Percentiles rank a stretch among this genome's conserved stretches.
phyloP scores from a whole-genome alignment of 371 early-diverging fungal genomes.

The Circinella umbellata region DNA sequence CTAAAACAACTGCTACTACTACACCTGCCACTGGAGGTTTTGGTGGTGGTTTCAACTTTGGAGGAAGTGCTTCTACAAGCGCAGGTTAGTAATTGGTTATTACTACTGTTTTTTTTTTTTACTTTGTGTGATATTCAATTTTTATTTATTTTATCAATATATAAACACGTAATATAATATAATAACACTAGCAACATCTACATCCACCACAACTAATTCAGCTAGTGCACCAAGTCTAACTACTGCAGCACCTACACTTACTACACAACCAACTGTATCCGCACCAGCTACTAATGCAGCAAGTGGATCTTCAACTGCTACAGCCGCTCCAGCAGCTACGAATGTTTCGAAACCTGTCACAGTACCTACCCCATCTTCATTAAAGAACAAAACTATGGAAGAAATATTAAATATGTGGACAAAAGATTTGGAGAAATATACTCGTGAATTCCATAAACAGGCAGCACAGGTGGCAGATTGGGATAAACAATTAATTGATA shows the following conservation, averaged over 20 bases:
- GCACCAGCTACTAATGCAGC: slow-evolving; percentile 24
- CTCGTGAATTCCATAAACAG: slow-evolving; percentile 85
- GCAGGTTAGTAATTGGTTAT: not conserved
- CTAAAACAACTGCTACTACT: not conserved
- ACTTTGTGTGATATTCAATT: too few species aligned
- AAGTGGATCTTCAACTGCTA: not conserved
- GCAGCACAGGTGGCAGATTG: slow-evolving; percentile 84
- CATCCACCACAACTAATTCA: slow-evolving; percentile 15
- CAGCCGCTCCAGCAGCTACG: slow-evolving; percentile 22
- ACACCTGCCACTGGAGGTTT: slow-evolving; percentile 15
- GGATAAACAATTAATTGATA: slow-evolving; percentile 87
- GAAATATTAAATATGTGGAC: slow-evolving; percentile 90
- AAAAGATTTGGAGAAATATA: slow-evolving; percentile 75
- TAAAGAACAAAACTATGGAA: slow-evolving; percentile 87
- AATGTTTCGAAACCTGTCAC: slow-evolving; percentile 27
- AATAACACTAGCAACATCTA: not conserved
- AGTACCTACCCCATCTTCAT: slow-evolving; percentile 51
- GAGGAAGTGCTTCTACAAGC: not conserved
- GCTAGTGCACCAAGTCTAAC: slow-evolving; percentile 20
- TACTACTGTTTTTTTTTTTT: too few species aligned
- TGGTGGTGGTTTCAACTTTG: slow-evolving; percentile 23
- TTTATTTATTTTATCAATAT: too few species aligned
- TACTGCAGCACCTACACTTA: slow-evolving; percentile 21
- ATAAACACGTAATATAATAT: too few species aligned
- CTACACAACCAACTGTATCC: slow-evolving; percentile 25